These are phyloP conservation scores for Gnaphalium uliginosum DNA, from an alignment of 129 eudicot genomes.

Conservation along the genomic window DNA sequence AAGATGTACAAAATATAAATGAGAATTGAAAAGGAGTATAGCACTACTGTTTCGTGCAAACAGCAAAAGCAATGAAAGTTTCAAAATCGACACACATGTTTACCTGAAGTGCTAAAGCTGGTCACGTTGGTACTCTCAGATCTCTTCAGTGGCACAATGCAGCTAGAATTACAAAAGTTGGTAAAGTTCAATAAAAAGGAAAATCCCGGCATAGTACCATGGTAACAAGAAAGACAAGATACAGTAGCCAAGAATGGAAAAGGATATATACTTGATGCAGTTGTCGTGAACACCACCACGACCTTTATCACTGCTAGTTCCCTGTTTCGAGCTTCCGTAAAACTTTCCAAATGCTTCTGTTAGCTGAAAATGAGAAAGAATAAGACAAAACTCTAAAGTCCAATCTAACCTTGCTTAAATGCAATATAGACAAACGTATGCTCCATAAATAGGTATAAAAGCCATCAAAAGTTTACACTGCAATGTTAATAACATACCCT, in stretches of 20 bases:
- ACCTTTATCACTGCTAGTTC: constrained; percentile 54
- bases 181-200: constrained; percentile 10
- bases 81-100: constrained; percentile 2
- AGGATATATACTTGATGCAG: constrained; percentile 72
- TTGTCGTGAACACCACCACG: constrained; percentile 80
- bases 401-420: background rate
- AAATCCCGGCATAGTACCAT: background rate
- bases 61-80: background rate
- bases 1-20: constrained; percentile 5
- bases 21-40: constrained; percentile 4
- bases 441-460: background rate
- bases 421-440: background rate
- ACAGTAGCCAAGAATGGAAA: background rate
- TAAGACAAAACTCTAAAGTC: background rate
- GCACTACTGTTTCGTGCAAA: background rate
- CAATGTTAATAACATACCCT: background rate
- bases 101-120: constrained; percentile 94
- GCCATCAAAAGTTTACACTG: constrained; percentile 7
- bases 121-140: constrained; percentile 41
- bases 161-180: constrained; percentile 42
- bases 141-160: constrained; percentile 71
- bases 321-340: constrained; percentile 83
- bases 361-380: constrained; percentile 50
- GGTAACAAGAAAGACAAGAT: background rate
- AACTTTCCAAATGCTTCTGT: constrained; percentile 94